phyloP scores from a whole-genome alignment of 768 basidiomycete genomes.

The Coprinellus micaceus region DNA sequence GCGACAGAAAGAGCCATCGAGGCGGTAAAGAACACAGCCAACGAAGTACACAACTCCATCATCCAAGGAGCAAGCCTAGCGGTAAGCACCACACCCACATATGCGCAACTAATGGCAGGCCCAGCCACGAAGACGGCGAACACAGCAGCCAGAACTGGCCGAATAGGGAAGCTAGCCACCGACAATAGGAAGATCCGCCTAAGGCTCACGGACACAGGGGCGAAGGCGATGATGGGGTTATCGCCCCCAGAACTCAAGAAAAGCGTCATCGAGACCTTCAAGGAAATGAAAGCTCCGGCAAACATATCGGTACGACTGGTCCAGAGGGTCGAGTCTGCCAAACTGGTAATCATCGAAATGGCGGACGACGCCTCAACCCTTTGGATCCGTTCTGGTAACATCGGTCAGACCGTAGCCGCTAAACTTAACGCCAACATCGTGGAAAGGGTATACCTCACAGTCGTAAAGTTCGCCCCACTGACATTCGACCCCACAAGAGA shows the following conservation, averaged over 20 bases:
- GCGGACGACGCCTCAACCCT: background rate
- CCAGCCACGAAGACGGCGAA: background rate
- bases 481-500: background rate
- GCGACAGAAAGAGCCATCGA: background rate
- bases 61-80: background rate
- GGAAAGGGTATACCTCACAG: background rate
- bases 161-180: background rate
- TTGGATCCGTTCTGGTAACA: background rate
- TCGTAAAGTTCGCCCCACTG: background rate
- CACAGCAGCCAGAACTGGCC: background rate
- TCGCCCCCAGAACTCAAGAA: background rate
- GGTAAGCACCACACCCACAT: background rate
- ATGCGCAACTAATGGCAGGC: too few relatives aligned
- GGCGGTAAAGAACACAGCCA: background rate
- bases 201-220: background rate
- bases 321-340: background rate
- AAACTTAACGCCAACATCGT: background rate
- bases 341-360: background rate
- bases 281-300: background rate
- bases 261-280: background rate
- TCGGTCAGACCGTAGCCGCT: background rate
- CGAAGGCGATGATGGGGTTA: background rate
- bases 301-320: too few relatives aligned
- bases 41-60: background rate
- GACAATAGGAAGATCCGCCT: background rate